Conservation (phyloP, 1,139 yeast species). For the Cylindricascospora bacillispora region DNA sequence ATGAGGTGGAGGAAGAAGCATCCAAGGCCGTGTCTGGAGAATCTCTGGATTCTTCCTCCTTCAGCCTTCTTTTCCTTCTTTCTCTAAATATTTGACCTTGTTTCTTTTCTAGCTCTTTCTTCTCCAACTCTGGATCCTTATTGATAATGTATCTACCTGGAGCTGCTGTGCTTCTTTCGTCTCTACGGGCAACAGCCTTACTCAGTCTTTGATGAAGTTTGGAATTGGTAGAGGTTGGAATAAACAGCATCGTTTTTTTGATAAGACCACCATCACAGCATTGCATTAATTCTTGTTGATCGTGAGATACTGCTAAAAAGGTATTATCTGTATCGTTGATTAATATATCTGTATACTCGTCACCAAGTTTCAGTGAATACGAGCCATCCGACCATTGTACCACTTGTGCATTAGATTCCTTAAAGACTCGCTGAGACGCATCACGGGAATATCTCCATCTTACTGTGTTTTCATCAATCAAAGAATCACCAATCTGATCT, state of each 20-base stretch:
- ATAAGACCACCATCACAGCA: conserved; percentile 30
- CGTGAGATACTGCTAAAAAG: conserved; percentile 59
- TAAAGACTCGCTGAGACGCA: conserved; percentile 48
- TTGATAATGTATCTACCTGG: conserved; percentile 65
- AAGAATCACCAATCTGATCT: conserved; percentile 38
- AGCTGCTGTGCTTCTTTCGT: conserved; percentile 36
- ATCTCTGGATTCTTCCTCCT: conserved; percentile 37
- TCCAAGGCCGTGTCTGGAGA: conserved; percentile 23
- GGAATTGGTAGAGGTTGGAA: conserved; percentile 81
- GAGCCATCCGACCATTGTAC: conserved; percentile 93
- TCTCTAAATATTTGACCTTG: conserved; percentile 60
- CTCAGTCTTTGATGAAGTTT: conserved; percentile 72
- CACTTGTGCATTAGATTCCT: conserved; percentile 82
- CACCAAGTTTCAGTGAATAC: conserved; percentile 72
- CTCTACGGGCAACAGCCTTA: conserved; percentile 58
- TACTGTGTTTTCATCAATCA: conserved; percentile 67
- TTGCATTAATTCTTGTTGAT: conserved; percentile 61
- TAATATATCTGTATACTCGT: conserved; percentile 72
- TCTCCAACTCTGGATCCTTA: conserved; percentile 79
- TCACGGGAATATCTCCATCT: conserved; percentile 83
- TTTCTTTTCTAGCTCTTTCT: conserved; percentile 68
- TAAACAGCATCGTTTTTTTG: conserved; percentile 52
- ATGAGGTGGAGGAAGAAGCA: no score
- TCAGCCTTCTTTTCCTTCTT: conserved; percentile 51
- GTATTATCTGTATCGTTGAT: conserved; percentile 59